Evolutionary conservation across 2,329 filamentous ascomycete species (phyloP).

Genomic region (Plenodomus tracheiphilus): DNA sequence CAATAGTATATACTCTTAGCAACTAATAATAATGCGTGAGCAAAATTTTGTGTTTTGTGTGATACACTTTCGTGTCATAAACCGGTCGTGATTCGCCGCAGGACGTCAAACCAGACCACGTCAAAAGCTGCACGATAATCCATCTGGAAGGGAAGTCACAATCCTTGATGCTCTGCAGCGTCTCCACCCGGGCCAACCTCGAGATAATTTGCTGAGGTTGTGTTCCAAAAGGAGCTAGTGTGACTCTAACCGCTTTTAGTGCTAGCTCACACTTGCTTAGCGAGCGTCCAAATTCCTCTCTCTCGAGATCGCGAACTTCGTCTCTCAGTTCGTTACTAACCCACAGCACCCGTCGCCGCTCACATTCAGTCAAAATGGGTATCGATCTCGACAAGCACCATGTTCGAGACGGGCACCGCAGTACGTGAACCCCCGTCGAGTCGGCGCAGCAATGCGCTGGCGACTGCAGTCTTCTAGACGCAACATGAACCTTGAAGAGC

Average conservation of each 20-base stretch:
- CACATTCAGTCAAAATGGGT: slow-evolving; percentile 44
- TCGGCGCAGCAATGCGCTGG: slow-evolving; percentile 44
- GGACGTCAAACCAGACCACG: too few relatives aligned
- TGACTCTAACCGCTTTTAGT: neutral
- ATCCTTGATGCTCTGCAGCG: neutral
- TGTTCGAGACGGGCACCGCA: slow-evolving; percentile 71
- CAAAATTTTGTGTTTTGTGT: slow-evolving; percentile 1
- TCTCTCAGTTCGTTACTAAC: slow-evolving; percentile 29
- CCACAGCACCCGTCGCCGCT: slow-evolving; percentile 36
- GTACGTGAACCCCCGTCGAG: slow-evolving; percentile 47
- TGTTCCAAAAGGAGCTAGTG: neutral
- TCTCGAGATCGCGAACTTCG: slow-evolving; percentile 11
- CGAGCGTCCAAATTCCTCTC: slow-evolving; percentile 17
- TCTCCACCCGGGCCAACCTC: slow-evolving; percentile 10
- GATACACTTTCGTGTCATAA: too few relatives aligned
- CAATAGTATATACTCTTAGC: slow-evolving; percentile 28
- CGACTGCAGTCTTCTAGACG: slow-evolving; percentile 44
- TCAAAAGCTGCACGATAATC: too few relatives aligned
- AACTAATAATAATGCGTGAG: slow-evolving; percentile 41
- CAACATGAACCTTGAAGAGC: slow-evolving; percentile 42
- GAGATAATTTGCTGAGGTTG: neutral
- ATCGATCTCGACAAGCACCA: slow-evolving; percentile 61
- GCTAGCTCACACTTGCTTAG: slow-evolving; percentile 6
- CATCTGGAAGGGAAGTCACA: too few relatives aligned
- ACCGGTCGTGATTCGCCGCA: too few relatives aligned